phyloP scores from a whole-genome alignment of 2,329 filamentous ascomycete genomes.

The Hymenoscyphus albidus region DNA sequence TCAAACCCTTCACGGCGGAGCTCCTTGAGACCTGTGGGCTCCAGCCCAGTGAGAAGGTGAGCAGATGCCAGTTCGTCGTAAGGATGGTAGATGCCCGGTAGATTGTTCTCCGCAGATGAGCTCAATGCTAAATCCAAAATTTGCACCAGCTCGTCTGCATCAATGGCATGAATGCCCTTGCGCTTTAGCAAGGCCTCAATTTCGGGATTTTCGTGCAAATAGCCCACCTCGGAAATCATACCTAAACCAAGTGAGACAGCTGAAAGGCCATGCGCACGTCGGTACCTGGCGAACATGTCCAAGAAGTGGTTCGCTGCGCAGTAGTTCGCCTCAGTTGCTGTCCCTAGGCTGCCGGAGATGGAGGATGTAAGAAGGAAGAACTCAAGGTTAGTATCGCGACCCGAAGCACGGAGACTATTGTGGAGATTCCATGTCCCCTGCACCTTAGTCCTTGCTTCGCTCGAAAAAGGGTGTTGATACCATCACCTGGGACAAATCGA shows the following conservation, averaged over 20 bases:
- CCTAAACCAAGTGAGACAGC: conserved; percentile 17
- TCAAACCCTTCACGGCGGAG: conserved; percentile 10
- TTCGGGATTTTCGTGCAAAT: conserved; percentile 36
- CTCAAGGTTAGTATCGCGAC: conserved; percentile 29
- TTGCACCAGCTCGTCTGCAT: conserved; percentile 19
- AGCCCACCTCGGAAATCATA: conserved; percentile 20
- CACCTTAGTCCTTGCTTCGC: conserved; percentile 2
- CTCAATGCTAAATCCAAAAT: conserved; percentile 12
- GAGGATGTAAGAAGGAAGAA: conserved; percentile 36
- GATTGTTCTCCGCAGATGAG: background rate
- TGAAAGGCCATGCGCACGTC: conserved; percentile 8
- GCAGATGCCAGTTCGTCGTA: background rate
- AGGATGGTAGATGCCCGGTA: background rate
- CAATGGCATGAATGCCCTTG: conserved; percentile 37
- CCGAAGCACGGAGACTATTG: conserved; percentile 10
- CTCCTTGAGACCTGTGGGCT: conserved; percentile 6
- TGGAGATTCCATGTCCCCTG: conserved; percentile 14
- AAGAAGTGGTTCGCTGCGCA: conserved; percentile 36
- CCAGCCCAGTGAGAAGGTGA: conserved; percentile 12
- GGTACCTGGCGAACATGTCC: conserved; percentile 24
- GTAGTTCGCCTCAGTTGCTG: conserved; percentile 25
- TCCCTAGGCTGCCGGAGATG: conserved; percentile 5
- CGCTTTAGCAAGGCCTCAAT: conserved; percentile 37
- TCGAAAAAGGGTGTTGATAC: background rate
- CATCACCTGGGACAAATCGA: background rate